These are phyloP conservation scores for Helminthosporium solani DNA, from an alignment of 2,329 filamentous ascomycete species.

Conservation along the genomic window DNA sequence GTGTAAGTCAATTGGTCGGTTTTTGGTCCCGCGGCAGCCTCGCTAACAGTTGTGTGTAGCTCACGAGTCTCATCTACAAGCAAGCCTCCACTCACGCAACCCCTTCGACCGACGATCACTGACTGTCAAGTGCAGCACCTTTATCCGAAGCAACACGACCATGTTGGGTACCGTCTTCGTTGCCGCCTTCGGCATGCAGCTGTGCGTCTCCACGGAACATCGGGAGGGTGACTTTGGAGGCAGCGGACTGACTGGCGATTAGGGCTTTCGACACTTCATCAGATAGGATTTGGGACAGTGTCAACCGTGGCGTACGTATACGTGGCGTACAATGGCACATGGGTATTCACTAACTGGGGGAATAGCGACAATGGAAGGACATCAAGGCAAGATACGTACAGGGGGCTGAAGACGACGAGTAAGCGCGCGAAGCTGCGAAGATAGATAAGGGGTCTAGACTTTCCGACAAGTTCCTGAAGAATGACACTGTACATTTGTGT, in stretches of 20 bases:
- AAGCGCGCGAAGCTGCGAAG: constrained; percentile 16
- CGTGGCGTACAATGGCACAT: not conserved
- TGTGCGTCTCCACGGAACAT: constrained; percentile 62
- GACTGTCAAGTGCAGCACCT: constrained; percentile 58
- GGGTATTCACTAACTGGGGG: constrained; percentile 20
- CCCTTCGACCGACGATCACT: constrained; percentile 20
- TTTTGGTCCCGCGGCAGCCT: not conserved
- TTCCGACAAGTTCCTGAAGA: constrained; percentile 17
- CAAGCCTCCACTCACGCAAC: constrained; percentile 35
- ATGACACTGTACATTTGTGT: constrained; percentile 37
- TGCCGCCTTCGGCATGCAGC: constrained; percentile 85
- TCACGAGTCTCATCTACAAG: constrained; percentile 57
- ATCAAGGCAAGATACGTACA: constrained; percentile 87
- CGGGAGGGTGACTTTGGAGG: constrained; percentile 1
- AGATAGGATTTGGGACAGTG: constrained; percentile 83
- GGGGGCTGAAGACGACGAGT: constrained; percentile 63
- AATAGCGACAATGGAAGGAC: constrained; percentile 98
- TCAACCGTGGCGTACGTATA: constrained; percentile 77
- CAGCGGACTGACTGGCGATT: constrained; percentile 26
- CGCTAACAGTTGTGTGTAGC: constrained; percentile 43
- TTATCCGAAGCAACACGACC: constrained; percentile 84
- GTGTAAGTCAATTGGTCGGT: constrained; percentile 51
- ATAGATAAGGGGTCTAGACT: constrained; percentile 16
- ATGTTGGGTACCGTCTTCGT: constrained; percentile 87
- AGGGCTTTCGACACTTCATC: constrained; percentile 82